phyloP scores from a whole-genome alignment of 2,329 filamentous ascomycete species.

The Ophiostoma pallidulum region DNA sequence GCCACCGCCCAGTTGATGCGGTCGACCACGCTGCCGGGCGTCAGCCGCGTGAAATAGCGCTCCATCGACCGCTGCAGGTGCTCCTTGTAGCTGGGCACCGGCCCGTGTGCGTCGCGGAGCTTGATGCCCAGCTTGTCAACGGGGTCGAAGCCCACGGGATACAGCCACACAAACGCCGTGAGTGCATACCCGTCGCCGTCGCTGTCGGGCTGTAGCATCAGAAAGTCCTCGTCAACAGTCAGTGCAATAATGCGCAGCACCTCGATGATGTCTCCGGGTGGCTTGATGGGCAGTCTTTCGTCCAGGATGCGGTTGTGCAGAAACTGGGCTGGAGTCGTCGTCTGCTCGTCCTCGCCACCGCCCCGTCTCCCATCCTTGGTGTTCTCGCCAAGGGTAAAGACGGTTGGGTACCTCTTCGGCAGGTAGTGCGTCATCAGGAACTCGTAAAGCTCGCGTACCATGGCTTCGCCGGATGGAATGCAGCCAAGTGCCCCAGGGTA shows the following conservation, averaged over 20 bases:
- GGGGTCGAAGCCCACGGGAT: conserved; percentile 14
- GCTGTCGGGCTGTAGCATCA: conserved; percentile 12
- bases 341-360: too few relatives aligned
- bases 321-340: too few relatives aligned
- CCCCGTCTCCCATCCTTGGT: background rate
- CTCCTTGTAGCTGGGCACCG: conserved; percentile 14
- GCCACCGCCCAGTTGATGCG: conserved; percentile 15
- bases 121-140: conserved; percentile 13
- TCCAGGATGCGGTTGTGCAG: conserved; percentile 8
- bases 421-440: conserved; percentile 12
- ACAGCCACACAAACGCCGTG: conserved; percentile 13
- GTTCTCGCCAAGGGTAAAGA: background rate
- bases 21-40: conserved; percentile 11
- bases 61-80: conserved; percentile 14
- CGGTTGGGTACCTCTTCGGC: conserved; percentile 11
- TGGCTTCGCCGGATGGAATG: conserved; percentile 4
- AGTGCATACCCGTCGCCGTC: conserved; percentile 12
- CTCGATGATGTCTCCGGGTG: conserved; percentile 2
- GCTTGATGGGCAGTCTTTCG: background rate
- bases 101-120: conserved; percentile 9
- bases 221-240: conserved; percentile 14
- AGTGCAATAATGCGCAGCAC: conserved; percentile 8
- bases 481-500: conserved; percentile 12
- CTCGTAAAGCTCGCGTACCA: conserved; percentile 14
- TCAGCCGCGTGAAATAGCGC: conserved; percentile 11